Evolutionary conservation across 75 land plant genomes (phyloP).

Genomic region (Chamaecyparis obtusa): DNA sequence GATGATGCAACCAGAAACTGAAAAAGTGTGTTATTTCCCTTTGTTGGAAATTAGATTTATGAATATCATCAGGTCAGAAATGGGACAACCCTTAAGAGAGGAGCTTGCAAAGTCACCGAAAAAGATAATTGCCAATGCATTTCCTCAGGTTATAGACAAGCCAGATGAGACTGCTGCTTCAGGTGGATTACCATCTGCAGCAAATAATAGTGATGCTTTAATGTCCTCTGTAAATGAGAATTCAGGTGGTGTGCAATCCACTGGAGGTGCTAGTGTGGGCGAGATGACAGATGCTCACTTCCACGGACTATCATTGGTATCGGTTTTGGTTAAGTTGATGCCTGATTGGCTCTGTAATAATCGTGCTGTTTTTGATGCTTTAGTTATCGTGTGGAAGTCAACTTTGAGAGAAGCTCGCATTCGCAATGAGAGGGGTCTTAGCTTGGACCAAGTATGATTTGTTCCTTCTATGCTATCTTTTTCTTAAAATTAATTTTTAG

Average conservation of each 20-base stretch:
- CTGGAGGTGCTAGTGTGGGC: slow-evolving; percentile 20
- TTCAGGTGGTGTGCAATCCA: slow-evolving; percentile 30
- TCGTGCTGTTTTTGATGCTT: slow-evolving; percentile 83
- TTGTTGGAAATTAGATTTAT: slow-evolving; percentile 64
- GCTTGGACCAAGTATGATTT: slow-evolving; percentile 64
- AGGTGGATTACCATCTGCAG: slow-evolving; percentile 21
- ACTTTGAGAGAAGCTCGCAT: slow-evolving; percentile 78
- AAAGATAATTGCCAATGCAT: slow-evolving; percentile 76
- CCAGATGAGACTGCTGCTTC: slow-evolving; percentile 32
- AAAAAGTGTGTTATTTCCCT: neutral
- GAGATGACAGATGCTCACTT: slow-evolving; percentile 75
- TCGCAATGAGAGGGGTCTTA: slow-evolving; percentile 80
- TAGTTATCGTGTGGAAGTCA: slow-evolving; percentile 89
- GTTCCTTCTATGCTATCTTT: neutral
- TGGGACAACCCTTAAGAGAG: slow-evolving; percentile 87
- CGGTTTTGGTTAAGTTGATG: slow-evolving; percentile 81
- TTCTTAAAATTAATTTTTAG: neutral
- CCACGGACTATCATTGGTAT: slow-evolving; percentile 87
- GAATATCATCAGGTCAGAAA: slow-evolving; percentile 93
- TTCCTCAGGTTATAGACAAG: slow-evolving; percentile 50
- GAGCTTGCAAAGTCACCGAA: slow-evolving; percentile 92
- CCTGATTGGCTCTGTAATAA: slow-evolving; percentile 87
- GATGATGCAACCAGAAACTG: neutral
- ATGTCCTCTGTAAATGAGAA: slow-evolving; percentile 34
- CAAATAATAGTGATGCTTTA: slow-evolving; percentile 38